Base-by-base conservation (phyloP, 176 grass and related monocot species). In the Triticum dicoccoides region DNA sequence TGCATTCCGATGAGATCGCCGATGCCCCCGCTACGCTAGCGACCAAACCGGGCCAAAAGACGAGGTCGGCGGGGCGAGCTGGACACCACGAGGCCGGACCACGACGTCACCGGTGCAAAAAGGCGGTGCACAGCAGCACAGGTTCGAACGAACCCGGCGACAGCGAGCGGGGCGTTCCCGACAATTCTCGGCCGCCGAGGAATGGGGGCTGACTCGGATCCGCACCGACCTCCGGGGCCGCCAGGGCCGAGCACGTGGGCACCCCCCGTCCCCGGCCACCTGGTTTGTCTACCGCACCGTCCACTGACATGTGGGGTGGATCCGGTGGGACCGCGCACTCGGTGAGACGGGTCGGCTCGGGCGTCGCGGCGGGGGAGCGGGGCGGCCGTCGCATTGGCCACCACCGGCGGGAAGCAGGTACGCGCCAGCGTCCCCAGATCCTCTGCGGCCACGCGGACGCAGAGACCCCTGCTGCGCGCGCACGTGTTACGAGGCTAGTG, bases 191-290 rank as follows among this genome's bases (percentile, higher is more conserved):
- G 17, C 34, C 0, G 42, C 30, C 3, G 6, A 82, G 84, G 79
- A 80, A 91, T 97, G 92, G 95, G 61, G 4, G 85, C 80, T 80
- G 85, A 97, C 85, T 79, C 67, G 92, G 89, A 97, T 95, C 80
- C 87, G 87, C 92, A 91, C 87, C 80, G 85, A 74, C 85, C 76
- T 85, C n/a, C 20, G 21, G 35, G 24, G 34, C 70, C 82, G 86
- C 54, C 37, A 74, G 7, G 38, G 23, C 32, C 34, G 13, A 13
- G 47, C 88, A 86, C 83, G 52, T 90, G 73, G 38, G 54, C 73
- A 4, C 5, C 6, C 0, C 0, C n/a, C 4, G 2, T 9, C 37
- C 38, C 11, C 6, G 1, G 0, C 3, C 3, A 77, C 83, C 5
- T 0, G 4, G 5, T 61, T 14, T 1, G 0, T 6, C 13, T 42